phyloP scores from a whole-genome alignment of 495 filamentous ascomycete species.

The Alectoria sarmentosa region DNA sequence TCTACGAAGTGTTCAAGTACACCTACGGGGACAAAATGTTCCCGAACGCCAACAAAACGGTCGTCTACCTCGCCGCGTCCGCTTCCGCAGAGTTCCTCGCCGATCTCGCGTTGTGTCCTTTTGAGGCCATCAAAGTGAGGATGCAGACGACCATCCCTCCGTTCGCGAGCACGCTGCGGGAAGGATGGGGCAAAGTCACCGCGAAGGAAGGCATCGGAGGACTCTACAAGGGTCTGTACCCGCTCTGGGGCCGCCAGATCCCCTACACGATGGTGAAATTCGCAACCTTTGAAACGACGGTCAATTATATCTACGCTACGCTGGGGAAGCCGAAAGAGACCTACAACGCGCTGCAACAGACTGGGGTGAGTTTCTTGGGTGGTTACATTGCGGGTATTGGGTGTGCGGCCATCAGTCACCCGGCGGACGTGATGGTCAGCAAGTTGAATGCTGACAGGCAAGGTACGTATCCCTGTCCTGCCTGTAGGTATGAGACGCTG shows the following conservation, averaged over 20 bases:
- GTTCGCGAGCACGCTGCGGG: conserved; percentile 51
- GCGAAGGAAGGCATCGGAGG: conserved; percentile 52
- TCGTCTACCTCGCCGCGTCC: conserved; percentile 57
- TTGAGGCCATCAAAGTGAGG: conserved; percentile 65
- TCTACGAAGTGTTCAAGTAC: conserved; percentile 73
- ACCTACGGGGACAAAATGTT: conserved; percentile 58
- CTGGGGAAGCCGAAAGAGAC: conserved; percentile 60
- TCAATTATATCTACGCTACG: conserved; percentile 52
- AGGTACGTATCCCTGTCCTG: conserved; percentile 35
- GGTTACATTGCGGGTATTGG: conserved; percentile 68
- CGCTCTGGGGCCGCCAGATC: conserved; percentile 65
- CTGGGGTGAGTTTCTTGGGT: conserved; percentile 60
- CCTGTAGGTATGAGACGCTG: not conserved
- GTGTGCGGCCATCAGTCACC: conserved; percentile 58
- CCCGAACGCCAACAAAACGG: conserved; percentile 53
- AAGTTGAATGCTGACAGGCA: conserved; percentile 61
- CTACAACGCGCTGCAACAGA: conserved; percentile 57
- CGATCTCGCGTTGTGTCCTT: conserved; percentile 59
- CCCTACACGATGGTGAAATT: conserved; percentile 76
- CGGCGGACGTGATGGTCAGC: conserved; percentile 68
- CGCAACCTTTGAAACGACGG: conserved; percentile 65
- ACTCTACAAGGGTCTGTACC: conserved; percentile 62
- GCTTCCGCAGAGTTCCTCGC: conserved; percentile 64
- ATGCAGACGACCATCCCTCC: conserved; percentile 68
- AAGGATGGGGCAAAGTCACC: conserved; percentile 56